These are phyloP conservation scores for Ruellia speciosa DNA, from an alignment of 305 asterid genomes.

Conservation along the genomic window DNA sequence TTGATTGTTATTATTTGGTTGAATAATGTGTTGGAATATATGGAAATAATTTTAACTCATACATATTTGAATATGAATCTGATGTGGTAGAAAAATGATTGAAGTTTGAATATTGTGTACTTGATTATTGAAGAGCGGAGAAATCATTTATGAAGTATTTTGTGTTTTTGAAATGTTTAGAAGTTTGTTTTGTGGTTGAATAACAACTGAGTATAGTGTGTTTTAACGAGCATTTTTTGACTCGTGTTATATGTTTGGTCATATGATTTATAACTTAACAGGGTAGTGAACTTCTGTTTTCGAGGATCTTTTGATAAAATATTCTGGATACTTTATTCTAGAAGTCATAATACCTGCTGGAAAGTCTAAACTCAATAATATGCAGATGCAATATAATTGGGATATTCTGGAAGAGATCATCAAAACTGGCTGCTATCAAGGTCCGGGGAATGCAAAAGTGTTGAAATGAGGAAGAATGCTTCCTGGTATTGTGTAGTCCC, in stretches of 20 bases:
- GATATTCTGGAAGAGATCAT: slow-evolving; percentile 17
- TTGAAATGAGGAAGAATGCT: slow-evolving; percentile 9
- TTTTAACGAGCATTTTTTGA: background rate
- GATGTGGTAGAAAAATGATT: too few species aligned
- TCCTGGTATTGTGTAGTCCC: slow-evolving; percentile 13
- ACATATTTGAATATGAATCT: too few species aligned
- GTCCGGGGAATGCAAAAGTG: background rate
- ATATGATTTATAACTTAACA: background rate
- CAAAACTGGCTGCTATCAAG: slow-evolving; percentile 9
- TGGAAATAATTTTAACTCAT: too few species aligned
- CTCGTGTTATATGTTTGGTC: background rate
- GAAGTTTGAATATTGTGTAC: too few species aligned
- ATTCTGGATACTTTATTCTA: slow-evolving; percentile 5
- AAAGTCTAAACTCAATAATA: slow-evolving; percentile 12
- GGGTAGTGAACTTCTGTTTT: background rate
- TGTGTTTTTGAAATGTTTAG: too few species aligned
- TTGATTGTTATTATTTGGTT: too few species aligned
- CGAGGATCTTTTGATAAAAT: background rate
- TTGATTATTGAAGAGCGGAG: too few species aligned
- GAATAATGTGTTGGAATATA: too few species aligned
- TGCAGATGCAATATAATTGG: slow-evolving; percentile 9
- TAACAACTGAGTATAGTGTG: too few species aligned
- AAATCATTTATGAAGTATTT: too few species aligned
- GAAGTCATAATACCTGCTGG: slow-evolving; percentile 10
- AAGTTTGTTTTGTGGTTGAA: too few species aligned